phyloP scores from a whole-genome alignment of 108 stramenopile genomes.

The Nitzschia sp. region DNA sequence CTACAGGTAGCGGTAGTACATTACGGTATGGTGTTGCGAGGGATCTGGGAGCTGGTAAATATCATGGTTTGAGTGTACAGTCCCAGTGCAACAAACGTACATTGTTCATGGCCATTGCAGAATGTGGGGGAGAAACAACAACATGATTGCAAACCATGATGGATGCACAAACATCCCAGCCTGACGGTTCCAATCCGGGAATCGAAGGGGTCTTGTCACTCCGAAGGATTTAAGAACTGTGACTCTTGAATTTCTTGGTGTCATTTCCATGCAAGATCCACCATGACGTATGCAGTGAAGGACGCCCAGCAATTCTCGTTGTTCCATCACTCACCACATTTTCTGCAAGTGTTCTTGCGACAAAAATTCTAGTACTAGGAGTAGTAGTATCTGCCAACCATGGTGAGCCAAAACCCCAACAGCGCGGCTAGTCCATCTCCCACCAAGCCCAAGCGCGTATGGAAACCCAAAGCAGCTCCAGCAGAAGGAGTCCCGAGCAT shows the following conservation, averaged over 20 bases:
- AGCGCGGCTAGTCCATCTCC: not conserved
- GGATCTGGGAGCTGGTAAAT: not conserved
- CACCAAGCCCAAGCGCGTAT: constrained; percentile 9
- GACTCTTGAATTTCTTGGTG: not conserved
- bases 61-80: too few species aligned
- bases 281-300: too few species aligned
- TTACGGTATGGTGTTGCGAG: not conserved
- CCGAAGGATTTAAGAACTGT: too few species aligned
- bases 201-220: too few species aligned
- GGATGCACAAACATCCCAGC: too few species aligned
- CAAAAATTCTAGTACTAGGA: not conserved
- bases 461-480: constrained; percentile 14
- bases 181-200: too few species aligned
- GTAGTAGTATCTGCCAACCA: not conserved
- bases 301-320: not conserved
- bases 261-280: not conserved
- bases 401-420: constrained; percentile 6
- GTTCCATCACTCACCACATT: not conserved
- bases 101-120: too few species aligned
- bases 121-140: too few species aligned
- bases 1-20: too few species aligned
- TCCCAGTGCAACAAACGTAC: too few species aligned
- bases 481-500: constrained; percentile 12
- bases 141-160: too few species aligned
- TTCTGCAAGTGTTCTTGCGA: constrained; percentile 1